A percentile compares a stretch with the other conserved stretches of the same genome.
Evolutionary conservation across 257 asterid species (phyloP).

Genomic region (Knoxia roxburghii): DNA sequence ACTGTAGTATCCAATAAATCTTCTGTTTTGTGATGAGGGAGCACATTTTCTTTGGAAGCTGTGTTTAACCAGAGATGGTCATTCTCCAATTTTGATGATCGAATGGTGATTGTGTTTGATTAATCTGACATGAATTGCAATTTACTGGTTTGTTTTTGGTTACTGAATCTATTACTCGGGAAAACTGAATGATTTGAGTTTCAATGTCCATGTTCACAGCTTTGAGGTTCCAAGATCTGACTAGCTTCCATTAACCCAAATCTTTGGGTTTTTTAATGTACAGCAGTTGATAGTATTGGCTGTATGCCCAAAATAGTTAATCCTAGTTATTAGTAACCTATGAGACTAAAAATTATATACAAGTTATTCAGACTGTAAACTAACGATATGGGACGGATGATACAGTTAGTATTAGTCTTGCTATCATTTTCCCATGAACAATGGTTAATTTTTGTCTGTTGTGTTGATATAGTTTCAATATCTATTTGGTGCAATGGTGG

Average conservation of each 20-base stretch:
- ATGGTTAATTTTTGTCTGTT: no score
- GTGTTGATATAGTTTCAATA: background rate
- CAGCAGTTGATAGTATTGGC: no score
- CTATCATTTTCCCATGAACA: no score
- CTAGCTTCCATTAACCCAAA: background rate
- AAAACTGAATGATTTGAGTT: background rate
- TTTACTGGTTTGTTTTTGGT: background rate
- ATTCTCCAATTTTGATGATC: no score
- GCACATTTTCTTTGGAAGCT: background rate
- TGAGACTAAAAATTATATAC: no score
- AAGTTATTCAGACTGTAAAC: no score
- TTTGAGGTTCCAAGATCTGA: background rate
- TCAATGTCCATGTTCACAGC: background rate
- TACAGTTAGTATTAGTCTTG: no score
- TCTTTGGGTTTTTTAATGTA: no score
- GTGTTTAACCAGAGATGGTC: background rate
- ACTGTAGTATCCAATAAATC: background rate
- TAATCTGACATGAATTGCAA: background rate
- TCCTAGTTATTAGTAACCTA: no score
- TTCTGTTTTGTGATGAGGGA: background rate
- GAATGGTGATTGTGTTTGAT: background rate
- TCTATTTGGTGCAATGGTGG: background rate
- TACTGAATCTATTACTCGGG: background rate
- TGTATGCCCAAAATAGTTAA: no score
- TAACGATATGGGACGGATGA: no score